Conservation (phyloP, 768 basidiomycete species). For the Russula earlei region DNA sequence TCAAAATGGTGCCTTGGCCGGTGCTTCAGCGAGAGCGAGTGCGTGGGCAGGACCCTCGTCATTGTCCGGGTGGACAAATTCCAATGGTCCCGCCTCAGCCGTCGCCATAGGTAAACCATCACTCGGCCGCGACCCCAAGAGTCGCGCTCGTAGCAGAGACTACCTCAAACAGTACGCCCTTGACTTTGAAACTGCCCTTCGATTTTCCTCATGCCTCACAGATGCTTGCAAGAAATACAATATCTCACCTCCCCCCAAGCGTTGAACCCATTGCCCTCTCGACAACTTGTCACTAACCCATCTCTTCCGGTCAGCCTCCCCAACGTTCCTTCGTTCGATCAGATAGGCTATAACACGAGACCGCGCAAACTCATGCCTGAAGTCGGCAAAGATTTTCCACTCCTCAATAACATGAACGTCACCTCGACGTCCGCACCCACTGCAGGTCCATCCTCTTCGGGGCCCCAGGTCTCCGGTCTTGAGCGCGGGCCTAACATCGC, state of each 20-base stretch:
- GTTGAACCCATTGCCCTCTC: slow-evolving; percentile 90
- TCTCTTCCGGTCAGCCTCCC: slow-evolving; percentile 56
- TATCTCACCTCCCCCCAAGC: slow-evolving; percentile 96
- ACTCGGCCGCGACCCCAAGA: slow-evolving; percentile 88
- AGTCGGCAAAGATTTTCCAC: slow-evolving; percentile 55
- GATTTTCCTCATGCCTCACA: slow-evolving; percentile 26
- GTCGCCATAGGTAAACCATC: slow-evolving; percentile 50
- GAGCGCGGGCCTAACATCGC: slow-evolving; percentile 36
- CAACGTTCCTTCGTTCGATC: slow-evolving; percentile 66
- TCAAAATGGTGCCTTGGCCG: slow-evolving; percentile 31
- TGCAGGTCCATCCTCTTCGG: slow-evolving; percentile 37
- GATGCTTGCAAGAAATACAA: slow-evolving; percentile 95
- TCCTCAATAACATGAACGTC: slow-evolving; percentile 51
- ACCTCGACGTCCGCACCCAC: slow-evolving; percentile 40
- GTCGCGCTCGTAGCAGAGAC: slow-evolving; percentile 86
- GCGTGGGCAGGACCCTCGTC: slow-evolving; percentile 43
- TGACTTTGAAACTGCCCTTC: slow-evolving; percentile 81
- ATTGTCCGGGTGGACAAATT: slow-evolving; percentile 38
- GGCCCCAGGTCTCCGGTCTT: slow-evolving; percentile 33
- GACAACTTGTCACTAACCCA: slow-evolving; percentile 62
- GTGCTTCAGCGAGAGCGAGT: slow-evolving; percentile 40
- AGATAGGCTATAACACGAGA: slow-evolving; percentile 65
- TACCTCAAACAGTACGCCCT: slow-evolving; percentile 92
- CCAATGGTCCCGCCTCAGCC: slow-evolving; percentile 36
- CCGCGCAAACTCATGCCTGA: slow-evolving; percentile 78